phyloP scores from a whole-genome alignment of 495 filamentous ascomycete species.

The Cercophora samala region DNA sequence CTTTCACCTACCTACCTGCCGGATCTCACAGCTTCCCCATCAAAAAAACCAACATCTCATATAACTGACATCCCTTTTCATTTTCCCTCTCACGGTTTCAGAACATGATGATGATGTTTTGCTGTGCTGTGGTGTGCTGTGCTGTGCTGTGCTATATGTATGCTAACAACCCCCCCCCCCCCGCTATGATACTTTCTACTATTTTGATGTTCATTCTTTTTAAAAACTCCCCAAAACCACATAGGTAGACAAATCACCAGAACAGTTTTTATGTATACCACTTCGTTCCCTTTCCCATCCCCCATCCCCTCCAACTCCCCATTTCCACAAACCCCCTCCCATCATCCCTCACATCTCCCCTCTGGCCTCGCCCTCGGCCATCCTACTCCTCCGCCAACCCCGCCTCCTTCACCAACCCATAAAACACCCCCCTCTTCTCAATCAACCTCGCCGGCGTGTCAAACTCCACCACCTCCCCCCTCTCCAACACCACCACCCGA shows the following conservation, averaged over 20 bases:
- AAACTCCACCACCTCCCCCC: constrained; percentile 50
- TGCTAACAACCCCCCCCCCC: too few relatives aligned
- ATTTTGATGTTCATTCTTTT: not conserved
- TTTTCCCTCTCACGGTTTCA: too few relatives aligned
- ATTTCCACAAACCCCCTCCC: not conserved
- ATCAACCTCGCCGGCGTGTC: constrained; percentile 45
- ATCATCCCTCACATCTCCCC: too few relatives aligned
- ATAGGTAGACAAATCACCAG: too few relatives aligned
- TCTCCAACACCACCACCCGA: constrained; percentile 81
- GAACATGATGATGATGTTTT: too few relatives aligned
- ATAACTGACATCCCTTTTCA: too few relatives aligned
- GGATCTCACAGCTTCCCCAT: too few relatives aligned
- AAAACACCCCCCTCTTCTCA: constrained; percentile 43
- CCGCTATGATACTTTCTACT: constrained; percentile 4
- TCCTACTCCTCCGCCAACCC: constrained; percentile 35
- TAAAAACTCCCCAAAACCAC: not conserved
- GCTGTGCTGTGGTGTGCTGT: too few relatives aligned
- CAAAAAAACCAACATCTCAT: too few relatives aligned
- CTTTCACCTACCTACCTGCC: too few relatives aligned
- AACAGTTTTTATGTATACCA: not conserved
- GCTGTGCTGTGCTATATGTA: too few relatives aligned
- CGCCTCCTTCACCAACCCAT: constrained; percentile 47
- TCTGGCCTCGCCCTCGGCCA: not conserved
- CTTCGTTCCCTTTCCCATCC: not conserved
- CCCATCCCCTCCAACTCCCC: not conserved